phyloP scores from a whole-genome alignment of 352 stramenopile genomes.

The Saprolegnia parasitica region DNA sequence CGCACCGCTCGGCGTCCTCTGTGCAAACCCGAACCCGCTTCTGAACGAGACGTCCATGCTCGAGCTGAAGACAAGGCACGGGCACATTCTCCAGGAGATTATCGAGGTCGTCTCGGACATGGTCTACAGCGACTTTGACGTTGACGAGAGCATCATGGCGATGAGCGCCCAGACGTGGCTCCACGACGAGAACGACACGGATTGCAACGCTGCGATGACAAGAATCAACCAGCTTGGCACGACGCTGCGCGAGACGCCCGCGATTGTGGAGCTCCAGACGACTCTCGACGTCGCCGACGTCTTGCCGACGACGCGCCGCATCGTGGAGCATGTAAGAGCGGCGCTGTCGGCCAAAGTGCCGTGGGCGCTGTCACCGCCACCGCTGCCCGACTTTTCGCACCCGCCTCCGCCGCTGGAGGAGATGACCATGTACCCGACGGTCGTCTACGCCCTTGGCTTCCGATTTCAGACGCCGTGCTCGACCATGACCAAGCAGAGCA shows the following conservation, averaged over 20 bases:
- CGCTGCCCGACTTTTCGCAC: neutral
- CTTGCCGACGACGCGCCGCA: constrained; percentile 41
- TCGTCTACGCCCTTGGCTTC: constrained; percentile 68
- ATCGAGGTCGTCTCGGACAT: constrained; percentile 82
- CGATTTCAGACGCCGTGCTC: constrained; percentile 39
- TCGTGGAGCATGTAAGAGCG: constrained; percentile 41
- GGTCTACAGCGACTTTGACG: constrained; percentile 63
- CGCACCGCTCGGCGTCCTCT: constrained; percentile 67
- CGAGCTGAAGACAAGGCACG: constrained; percentile 67
- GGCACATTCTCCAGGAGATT: constrained; percentile 75
- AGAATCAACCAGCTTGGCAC: constrained; percentile 72
- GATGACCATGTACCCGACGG: constrained; percentile 54
- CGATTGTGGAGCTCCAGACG: constrained; percentile 58
- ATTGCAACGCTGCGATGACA: constrained; percentile 66
- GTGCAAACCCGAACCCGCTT: constrained; percentile 35
- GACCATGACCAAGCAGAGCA: constrained; percentile 57
- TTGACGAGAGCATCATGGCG: constrained; percentile 80
- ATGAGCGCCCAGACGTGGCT: constrained; percentile 87
- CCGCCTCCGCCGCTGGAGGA: constrained; percentile 32
- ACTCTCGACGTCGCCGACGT: constrained; percentile 41
- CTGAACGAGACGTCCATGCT: constrained; percentile 54
- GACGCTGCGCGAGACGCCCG: constrained; percentile 54
- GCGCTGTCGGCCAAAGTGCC: constrained; percentile 52
- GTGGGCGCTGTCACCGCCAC: constrained; percentile 44
- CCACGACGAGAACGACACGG: constrained; percentile 57